These are phyloP conservation scores for Puccinia polysora DNA, from an alignment of 1,284 basidiomycete genomes.

Conservation along the genomic window DNA sequence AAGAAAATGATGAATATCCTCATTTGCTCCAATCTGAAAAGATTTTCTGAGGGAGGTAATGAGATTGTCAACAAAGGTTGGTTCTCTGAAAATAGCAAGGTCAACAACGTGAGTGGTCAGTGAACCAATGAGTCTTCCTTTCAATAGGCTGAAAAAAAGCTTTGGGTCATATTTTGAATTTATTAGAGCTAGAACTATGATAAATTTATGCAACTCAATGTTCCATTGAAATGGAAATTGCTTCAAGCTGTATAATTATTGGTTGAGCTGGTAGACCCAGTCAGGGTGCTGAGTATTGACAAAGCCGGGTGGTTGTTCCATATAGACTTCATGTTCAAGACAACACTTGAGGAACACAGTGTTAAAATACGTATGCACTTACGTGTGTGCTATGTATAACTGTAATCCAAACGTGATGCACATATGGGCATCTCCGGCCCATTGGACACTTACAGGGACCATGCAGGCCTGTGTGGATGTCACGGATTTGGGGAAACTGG, in stretches of 20 bases:
- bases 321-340: neutral
- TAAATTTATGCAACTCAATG: neutral
- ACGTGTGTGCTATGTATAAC: too few relatives aligned
- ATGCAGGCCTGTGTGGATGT: too few relatives aligned
- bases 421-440: too few relatives aligned
- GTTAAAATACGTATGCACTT: too few relatives aligned
- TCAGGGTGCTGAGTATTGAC: neutral
- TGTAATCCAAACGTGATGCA: too few relatives aligned
- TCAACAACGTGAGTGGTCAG: neutral
- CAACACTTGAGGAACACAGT: neutral
- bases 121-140: neutral
- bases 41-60: neutral
- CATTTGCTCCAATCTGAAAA: neutral
- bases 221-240: constrained; percentile 26
- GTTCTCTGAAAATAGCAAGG: neutral
- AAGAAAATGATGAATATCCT: neutral
- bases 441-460: too few relatives aligned
- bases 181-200: neutral
- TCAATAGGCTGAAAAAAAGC: neutral
- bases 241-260: constrained; percentile 27
- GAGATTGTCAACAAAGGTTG: neutral
- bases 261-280: neutral
- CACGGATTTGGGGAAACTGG: too few relatives aligned
- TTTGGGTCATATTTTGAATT: neutral
- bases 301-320: neutral